Percentiles rank a stretch among this genome's conserved stretches.
These are phyloP conservation scores for Coleophoma eucalyptorum DNA, from an alignment of 2,329 filamentous ascomycete genomes.

Conservation along the genomic window DNA sequence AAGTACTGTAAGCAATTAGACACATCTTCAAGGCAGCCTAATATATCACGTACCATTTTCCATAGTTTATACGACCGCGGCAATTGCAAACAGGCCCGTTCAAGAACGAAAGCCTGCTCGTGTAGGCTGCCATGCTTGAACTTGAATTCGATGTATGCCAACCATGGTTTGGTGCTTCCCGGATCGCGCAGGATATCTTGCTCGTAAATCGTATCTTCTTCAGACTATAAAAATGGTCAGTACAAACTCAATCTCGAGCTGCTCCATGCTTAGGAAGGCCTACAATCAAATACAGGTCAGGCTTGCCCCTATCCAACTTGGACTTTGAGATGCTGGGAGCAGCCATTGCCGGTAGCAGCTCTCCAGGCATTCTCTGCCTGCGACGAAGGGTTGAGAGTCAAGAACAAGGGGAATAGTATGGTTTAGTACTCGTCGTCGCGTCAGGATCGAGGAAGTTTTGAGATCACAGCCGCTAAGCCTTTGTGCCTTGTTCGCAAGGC, in stretches of 20 bases:
- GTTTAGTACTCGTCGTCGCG: conserved; percentile 11
- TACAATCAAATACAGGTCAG: conserved; percentile 33
- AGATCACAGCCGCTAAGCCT: conserved; percentile 6
- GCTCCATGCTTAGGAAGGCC: conserved; percentile 6
- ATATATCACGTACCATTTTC: conserved; percentile 67
- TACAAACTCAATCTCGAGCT: neutral
- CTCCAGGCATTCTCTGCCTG: conserved; percentile 30
- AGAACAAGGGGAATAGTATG: conserved; percentile 5
- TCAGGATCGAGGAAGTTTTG: conserved; percentile 13
- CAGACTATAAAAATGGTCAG: conserved; percentile 49
- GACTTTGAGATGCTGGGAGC: conserved; percentile 23
- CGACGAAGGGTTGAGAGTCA: conserved; percentile 10
- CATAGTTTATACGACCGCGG: conserved; percentile 97
- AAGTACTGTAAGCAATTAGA: conserved; percentile 61
- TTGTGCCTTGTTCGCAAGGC: conserved; percentile 3
- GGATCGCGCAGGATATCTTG: conserved; percentile 88
- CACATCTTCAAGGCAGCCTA: neutral
- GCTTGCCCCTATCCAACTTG: conserved; percentile 23
- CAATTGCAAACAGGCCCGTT: conserved; percentile 84
- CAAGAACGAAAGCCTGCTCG: conserved; percentile 84
- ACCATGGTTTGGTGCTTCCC: conserved; percentile 87
- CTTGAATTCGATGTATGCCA: conserved; percentile 92
- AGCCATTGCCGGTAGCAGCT: conserved; percentile 30
- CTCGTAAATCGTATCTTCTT: conserved; percentile 93
- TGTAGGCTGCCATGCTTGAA: conserved; percentile 76